Base-by-base conservation (phyloP, 2,329 filamentous ascomycete genomes). In the Aspergillus niger region DNA sequence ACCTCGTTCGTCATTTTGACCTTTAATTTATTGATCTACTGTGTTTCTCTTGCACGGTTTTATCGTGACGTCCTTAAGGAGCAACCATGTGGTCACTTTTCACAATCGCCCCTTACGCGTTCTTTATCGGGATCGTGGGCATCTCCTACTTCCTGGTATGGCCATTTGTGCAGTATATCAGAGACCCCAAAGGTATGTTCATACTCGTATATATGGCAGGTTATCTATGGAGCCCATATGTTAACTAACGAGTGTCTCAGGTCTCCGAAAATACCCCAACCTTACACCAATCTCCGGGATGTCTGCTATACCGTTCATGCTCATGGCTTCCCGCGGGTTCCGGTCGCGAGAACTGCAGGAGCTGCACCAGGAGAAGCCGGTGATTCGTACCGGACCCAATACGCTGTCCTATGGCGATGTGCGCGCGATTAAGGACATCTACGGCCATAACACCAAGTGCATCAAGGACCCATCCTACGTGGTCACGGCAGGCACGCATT, bases 401-500 rank as follows among this genome's bases (percentile, higher is more conserved):
- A 71, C 72, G 1, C 67, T 83, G 1, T 82, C 80, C 0, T 82
- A 76, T 63, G 72, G 73, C 4, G 73, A 76, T 56, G 64, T 74
- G 8, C 65, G 68, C n/a, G 80, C 80, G 22, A 81, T 82, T 65
- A 82, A 82, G 65, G 80, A 82, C 39, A 82, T 83, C 52, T 83
- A 83, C 60, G 81, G 80, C 24, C 82, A 85, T 61, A 79, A 79
- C 48, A 80, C 83, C 2, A 77, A 77, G 28, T 84, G 81, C 64
- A 76, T 72, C 41, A 85, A 85, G 65, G 83, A 83, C 22, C 71
- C 71, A 2, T 79, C 77, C n/a, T 85, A 85, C 59, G 62, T 74
- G 8, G 67, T 79, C 24, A 74, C 77, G 0, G 73, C 81, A 0
- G 82, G 82, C 2, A 77, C 78, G 0, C 82, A 85, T 67, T 81